Base-by-base conservation (phyloP, 2,329 filamentous ascomycete genomes). In the Aspergillus brunneoviolaceus region DNA sequence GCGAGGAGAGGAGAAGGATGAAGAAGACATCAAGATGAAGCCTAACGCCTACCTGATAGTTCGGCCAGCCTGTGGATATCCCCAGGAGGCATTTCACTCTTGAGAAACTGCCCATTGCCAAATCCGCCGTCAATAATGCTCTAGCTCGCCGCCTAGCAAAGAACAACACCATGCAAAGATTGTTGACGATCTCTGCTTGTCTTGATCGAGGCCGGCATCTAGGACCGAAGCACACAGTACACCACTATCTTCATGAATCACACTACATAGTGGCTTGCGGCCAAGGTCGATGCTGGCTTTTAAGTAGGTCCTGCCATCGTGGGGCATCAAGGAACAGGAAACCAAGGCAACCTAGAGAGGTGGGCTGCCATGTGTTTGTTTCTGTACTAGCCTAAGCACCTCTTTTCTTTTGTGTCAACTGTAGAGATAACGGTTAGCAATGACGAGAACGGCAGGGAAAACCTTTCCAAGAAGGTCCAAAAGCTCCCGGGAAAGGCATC, bases 321-420 rank as follows among this genome's bases (percentile, higher is more conserved):
- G 14, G 39, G 9, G 16, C 39, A 45, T 9, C 5, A 19, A 16
- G 39, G 16, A 19, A 19, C 39, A 45, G 16, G 39, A 19, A 19
- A n/a, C 16, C 14, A 45, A n/a, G 39, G 39, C 39, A 45, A 19
- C 39, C n/a, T 16, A 14, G 39, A 35, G 5, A 35, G 39, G 39
- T 45, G 16, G 39, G 39, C 39, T 45, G 39, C 39, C 29, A 14
- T n/a, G 48, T 63, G 7, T 35, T 60, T 53, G 56, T 16, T n/a
- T 61, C 61, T 6, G 29, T 5, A 33, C n/a, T 25, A 35, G 58
- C n/a, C 27, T 55, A 60, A n/a, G 50, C 50, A 21, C 58, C 52
- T 21, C 63, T 59, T 52, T 72, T 73, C 55, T 72, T 73, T 49
- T 73, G 71, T 11, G 70, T 72, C 51, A 73, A 64, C 71, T 73